Evolutionary conservation across 345 rosid species (phyloP).

Genomic region (Microcos paniculata): DNA sequence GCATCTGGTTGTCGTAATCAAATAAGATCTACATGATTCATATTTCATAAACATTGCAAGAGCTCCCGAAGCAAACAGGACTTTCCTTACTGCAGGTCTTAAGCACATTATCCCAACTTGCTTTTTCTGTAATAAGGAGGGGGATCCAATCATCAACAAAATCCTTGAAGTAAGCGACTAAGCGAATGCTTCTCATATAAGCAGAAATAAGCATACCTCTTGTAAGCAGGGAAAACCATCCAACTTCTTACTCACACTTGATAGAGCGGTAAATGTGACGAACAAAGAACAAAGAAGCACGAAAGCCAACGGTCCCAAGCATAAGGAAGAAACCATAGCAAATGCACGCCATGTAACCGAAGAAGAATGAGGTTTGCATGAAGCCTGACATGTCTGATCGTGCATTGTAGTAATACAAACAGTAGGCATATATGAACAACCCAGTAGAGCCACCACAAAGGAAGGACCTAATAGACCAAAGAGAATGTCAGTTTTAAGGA

Average conservation of each 20-base stretch:
- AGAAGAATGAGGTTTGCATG: constrained; percentile 60
- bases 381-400: constrained; percentile 52
- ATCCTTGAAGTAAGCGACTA: neutral
- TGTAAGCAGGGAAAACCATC: neutral
- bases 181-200: neutral
- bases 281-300: constrained; percentile 47
- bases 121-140: neutral
- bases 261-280: constrained; percentile 52
- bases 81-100: neutral
- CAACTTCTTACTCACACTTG: constrained; percentile 38
- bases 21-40: neutral
- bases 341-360: constrained; percentile 55
- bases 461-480: constrained; percentile 37
- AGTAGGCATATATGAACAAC: constrained; percentile 43
- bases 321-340: constrained; percentile 56
- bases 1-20: neutral
- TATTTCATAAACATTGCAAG: constrained; percentile 2
- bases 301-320: constrained; percentile 50
- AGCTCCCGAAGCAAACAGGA: neutral
- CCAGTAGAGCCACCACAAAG: constrained; percentile 57
- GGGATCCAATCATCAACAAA: neutral
- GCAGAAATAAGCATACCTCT: constrained; percentile 7
- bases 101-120: neutral
- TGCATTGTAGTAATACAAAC: constrained; percentile 49
- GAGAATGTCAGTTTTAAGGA: neutral